These are phyloP conservation scores for Skeletonema tropicum DNA, from an alignment of 108 stramenopile genomes.

Conservation along the genomic window DNA sequence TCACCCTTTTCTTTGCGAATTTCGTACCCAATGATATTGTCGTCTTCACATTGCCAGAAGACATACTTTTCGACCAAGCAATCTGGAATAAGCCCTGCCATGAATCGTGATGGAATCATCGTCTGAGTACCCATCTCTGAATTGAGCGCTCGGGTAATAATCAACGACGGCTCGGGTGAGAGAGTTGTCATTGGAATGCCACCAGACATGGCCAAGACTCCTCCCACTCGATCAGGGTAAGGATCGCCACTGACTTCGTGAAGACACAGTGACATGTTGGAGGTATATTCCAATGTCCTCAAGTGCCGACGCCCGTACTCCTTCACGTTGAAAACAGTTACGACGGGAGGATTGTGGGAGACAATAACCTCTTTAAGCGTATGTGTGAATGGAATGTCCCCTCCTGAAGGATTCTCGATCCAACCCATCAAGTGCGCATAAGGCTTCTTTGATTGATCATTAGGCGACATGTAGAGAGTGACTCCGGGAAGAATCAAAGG, in stretches of 20 bases:
- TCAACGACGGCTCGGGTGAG: constrained; percentile 74
- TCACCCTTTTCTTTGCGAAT: constrained; percentile 56
- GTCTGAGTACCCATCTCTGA: constrained; percentile 86
- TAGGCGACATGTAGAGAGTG: constrained; percentile 84
- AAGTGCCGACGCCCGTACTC: constrained; percentile 96
- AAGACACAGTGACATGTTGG: constrained; percentile 87
- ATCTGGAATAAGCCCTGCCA: constrained; percentile 92
- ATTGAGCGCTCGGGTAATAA: constrained; percentile 87
- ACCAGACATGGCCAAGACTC: constrained; percentile 83
- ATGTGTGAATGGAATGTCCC: constrained; percentile 57
- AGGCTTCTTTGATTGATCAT: constrained; percentile 83
- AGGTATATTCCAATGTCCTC: constrained; percentile 92
- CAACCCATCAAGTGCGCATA: constrained; percentile 89
- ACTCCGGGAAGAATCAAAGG: constrained; percentile 87
- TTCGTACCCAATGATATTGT: constrained; percentile 90
- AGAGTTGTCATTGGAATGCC: constrained; percentile 92
- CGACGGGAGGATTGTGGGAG: constrained; percentile 89
- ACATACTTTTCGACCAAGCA: constrained; percentile 92
- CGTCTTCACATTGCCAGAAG: constrained; percentile 97
- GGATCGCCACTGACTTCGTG: constrained; percentile 93
- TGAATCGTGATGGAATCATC: constrained; percentile 83
- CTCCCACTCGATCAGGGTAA: constrained; percentile 87
- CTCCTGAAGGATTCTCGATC: constrained; percentile 78
- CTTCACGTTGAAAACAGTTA: constrained; percentile 94
- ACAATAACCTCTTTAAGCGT: constrained; percentile 97